phyloP scores from a whole-genome alignment of 345 rosid species.

The Acer negundo region DNA sequence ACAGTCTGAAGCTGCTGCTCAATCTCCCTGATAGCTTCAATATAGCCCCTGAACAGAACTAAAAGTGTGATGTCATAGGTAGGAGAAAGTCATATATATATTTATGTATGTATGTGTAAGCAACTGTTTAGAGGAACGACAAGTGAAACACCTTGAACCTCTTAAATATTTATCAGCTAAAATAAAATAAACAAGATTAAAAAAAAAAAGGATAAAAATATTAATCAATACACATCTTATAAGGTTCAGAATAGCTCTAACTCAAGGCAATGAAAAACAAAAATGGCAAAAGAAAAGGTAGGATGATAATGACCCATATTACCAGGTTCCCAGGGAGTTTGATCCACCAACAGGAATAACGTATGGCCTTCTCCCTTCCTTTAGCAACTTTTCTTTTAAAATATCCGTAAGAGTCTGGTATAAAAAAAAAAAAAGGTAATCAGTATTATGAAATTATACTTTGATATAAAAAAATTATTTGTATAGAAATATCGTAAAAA shows the following conservation, averaged over 20 bases:
- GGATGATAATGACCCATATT: slow-evolving; percentile 31
- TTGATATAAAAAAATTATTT: slow-evolving; percentile 5
- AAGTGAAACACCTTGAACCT: background rate
- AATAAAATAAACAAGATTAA: background rate
- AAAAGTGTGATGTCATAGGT: background rate
- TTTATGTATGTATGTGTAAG: background rate
- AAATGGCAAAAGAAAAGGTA: background rate
- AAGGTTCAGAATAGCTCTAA: background rate
- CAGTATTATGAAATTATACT: background rate
- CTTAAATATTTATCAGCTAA: background rate
- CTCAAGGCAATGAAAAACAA: slow-evolving; percentile 1
- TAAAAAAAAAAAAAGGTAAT: slow-evolving; percentile 20
- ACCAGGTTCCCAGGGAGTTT: slow-evolving; percentile 93
- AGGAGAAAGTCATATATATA: too few relatives aligned
- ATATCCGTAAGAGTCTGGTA: slow-evolving; percentile 68
- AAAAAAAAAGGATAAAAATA: background rate
- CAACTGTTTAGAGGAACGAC: background rate
- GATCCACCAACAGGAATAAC: slow-evolving; percentile 97
- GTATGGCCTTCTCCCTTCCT: slow-evolving; percentile 85
- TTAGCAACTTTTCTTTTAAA: slow-evolving; percentile 73
- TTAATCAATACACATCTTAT: background rate
- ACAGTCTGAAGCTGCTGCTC: slow-evolving; percentile 70
- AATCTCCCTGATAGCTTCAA: slow-evolving; percentile 83
- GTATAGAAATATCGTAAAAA: background rate
- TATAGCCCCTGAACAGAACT: slow-evolving; percentile 68